Evolutionary conservation across 2,329 filamentous ascomycete species (phyloP).

Genomic region (Ceratocystiopsis minuta): DNA sequence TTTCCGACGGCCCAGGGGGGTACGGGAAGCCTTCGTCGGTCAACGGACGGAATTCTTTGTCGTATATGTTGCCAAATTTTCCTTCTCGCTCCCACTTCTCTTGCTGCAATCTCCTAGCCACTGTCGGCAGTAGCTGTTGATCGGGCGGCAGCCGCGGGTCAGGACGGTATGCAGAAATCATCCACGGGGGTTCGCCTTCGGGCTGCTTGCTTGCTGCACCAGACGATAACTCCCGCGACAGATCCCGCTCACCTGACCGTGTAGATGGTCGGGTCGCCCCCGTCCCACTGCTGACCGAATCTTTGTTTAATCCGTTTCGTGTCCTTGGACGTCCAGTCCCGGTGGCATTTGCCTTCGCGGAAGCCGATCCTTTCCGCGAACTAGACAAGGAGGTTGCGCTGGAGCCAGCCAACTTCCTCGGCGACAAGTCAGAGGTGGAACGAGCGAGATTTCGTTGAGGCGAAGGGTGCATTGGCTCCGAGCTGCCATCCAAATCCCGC

Average conservation of each 20-base stretch:
- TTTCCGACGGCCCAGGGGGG: slow-evolving; percentile 23
- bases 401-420: slow-evolving; percentile 28
- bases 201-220: slow-evolving; percentile 43
- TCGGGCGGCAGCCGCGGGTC: slow-evolving; percentile 88
- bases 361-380: slow-evolving; percentile 25
- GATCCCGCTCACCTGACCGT: slow-evolving; percentile 40
- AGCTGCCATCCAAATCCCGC: slow-evolving; percentile 8
- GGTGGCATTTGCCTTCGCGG: slow-evolving; percentile 18
- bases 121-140: slow-evolving; percentile 86
- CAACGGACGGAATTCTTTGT: slow-evolving; percentile 71
- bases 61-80: slow-evolving; percentile 68
- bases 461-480: background rate
- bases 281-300: slow-evolving; percentile 24
- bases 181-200: slow-evolving; percentile 91
- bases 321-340: slow-evolving; percentile 38
- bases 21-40: slow-evolving; percentile 43
- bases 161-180: slow-evolving; percentile 85
- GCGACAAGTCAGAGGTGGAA: slow-evolving; percentile 30
- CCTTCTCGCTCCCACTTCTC: slow-evolving; percentile 92
- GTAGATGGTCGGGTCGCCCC: slow-evolving; percentile 42
- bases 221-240: slow-evolving; percentile 25
- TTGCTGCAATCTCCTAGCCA: slow-evolving; percentile 78
- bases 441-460: slow-evolving; percentile 11
- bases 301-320: slow-evolving; percentile 36
- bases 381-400: background rate